Evolutionary conservation across 768 basidiomycete genomes (phyloP).

Genomic region (Phylloporus arenicola): DNA sequence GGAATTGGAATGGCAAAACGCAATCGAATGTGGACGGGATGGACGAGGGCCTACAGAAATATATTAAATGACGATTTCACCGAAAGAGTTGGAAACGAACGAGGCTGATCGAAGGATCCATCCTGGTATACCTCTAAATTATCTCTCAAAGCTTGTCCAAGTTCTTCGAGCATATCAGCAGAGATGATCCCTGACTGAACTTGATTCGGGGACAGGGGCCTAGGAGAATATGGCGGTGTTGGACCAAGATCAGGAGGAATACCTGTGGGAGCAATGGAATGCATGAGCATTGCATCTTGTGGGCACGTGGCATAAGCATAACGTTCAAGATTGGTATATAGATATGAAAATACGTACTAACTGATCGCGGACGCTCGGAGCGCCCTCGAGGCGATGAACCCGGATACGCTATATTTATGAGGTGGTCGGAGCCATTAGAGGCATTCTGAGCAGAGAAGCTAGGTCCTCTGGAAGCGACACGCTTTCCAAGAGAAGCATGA

Average conservation of each 20-base stretch:
- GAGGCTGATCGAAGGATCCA: not conserved
- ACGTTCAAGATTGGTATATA: not conserved
- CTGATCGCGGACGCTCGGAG: constrained; percentile 1
- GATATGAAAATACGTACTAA: not conserved
- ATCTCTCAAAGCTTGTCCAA: constrained; percentile 12
- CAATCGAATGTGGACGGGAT: not conserved
- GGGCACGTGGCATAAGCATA: not conserved
- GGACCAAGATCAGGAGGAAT: constrained; percentile 13
- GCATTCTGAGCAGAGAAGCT: constrained; percentile 6
- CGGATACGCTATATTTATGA: not conserved
- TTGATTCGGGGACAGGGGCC: not conserved
- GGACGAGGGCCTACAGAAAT: not conserved
- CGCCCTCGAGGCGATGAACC: constrained; percentile 4
- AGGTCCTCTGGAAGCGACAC: constrained; percentile 22
- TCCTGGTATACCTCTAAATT: constrained; percentile 3
- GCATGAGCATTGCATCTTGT: not conserved
- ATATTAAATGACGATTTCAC: not conserved
- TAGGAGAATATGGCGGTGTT: constrained; percentile 22
- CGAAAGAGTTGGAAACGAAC: not conserved
- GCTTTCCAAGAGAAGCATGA: constrained; percentile 27
- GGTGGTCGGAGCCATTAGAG: not conserved
- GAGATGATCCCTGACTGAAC: not conserved
- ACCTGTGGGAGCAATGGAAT: not conserved
- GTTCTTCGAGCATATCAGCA: constrained; percentile 18
- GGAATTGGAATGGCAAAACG: not conserved